A percentile compares a stretch with the other conserved stretches of the same genome.
These are phyloP conservation scores for Ophiosphaerella narmari DNA, from an alignment of 2,329 filamentous ascomycete genomes.

Conservation along the genomic window DNA sequence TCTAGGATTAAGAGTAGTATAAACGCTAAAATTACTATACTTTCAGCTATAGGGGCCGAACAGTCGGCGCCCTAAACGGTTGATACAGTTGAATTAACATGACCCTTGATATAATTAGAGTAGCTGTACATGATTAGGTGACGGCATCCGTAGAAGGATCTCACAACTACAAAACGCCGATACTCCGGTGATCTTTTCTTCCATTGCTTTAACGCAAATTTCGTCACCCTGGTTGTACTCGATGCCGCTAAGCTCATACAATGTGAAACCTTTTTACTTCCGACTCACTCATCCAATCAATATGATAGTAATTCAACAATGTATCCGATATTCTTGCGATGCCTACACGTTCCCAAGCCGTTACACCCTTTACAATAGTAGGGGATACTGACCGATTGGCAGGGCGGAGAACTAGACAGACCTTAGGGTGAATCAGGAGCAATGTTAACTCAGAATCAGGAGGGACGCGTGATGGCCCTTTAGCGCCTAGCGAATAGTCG, in stretches of 20 bases:
- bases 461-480: conserved; percentile 4
- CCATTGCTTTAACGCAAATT: too few relatives aligned
- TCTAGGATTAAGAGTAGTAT: too few relatives aligned
- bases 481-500: conserved; percentile 12
- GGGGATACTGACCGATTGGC: neutral
- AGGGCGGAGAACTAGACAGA: conserved; percentile 13
- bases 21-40: too few relatives aligned
- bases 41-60: too few relatives aligned
- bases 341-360: conserved; percentile 13
- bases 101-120: too few relatives aligned
- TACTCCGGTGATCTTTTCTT: too few relatives aligned
- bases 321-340: conserved; percentile 14
- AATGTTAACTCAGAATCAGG: conserved; percentile 6
- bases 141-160: too few relatives aligned
- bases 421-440: conserved; percentile 16
- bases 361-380: conserved; percentile 1
- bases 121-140: too few relatives aligned
- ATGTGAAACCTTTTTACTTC: conserved; percentile 12
- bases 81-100: too few relatives aligned
- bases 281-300: conserved; percentile 19
- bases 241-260: conserved; percentile 3
- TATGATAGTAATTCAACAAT: conserved; percentile 9
- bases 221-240: neutral
- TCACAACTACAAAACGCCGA: too few relatives aligned
- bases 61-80: too few relatives aligned